These are phyloP conservation scores for Sphagnum magellanicum DNA, from an alignment of 228 moss, liverwort and hornwort genomes.

Conservation along the genomic window DNA sequence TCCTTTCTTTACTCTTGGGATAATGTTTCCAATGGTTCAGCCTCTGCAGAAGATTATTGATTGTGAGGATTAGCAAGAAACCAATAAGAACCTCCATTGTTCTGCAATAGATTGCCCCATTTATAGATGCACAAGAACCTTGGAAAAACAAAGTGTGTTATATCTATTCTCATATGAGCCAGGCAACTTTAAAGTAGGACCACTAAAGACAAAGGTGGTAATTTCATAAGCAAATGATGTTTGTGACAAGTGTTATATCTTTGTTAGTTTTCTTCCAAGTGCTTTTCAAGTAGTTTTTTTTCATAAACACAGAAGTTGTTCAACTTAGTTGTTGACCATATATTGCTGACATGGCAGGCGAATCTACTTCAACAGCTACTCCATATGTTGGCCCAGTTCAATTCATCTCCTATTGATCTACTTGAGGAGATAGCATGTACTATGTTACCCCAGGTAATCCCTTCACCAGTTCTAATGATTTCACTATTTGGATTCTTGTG, in stretches of 20 bases:
- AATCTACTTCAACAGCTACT: constrained; percentile 73
- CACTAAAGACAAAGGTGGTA: neutral
- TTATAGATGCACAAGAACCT: constrained; percentile 50
- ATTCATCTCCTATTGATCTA: constrained; percentile 46
- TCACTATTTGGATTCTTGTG: neutral
- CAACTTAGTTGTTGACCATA: neutral
- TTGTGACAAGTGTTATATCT: too few species aligned
- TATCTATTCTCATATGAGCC: neutral
- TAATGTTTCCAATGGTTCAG: too few species aligned
- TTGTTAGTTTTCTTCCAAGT: too few species aligned
- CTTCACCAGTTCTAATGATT: neutral
- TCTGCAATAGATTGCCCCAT: too few species aligned
- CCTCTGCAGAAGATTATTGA: too few species aligned
- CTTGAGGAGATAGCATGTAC: constrained; percentile 63
- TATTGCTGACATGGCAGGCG: constrained; percentile 26
- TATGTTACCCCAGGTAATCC: constrained; percentile 55
- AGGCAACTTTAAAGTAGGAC: neutral
- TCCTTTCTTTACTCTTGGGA: too few species aligned
- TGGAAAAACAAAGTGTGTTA: constrained; percentile 75
- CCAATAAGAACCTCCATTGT: too few species aligned
- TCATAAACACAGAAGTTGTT: neutral
- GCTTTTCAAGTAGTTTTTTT: too few species aligned
- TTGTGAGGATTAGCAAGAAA: too few species aligned
- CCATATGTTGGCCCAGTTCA: constrained; percentile 56
- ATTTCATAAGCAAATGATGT: too few species aligned